Percentiles rank a stretch among this genome's conserved stretches.
Evolutionary conservation across 2,329 filamentous ascomycete species (phyloP).

Genomic region (Apiospora koreana): DNA sequence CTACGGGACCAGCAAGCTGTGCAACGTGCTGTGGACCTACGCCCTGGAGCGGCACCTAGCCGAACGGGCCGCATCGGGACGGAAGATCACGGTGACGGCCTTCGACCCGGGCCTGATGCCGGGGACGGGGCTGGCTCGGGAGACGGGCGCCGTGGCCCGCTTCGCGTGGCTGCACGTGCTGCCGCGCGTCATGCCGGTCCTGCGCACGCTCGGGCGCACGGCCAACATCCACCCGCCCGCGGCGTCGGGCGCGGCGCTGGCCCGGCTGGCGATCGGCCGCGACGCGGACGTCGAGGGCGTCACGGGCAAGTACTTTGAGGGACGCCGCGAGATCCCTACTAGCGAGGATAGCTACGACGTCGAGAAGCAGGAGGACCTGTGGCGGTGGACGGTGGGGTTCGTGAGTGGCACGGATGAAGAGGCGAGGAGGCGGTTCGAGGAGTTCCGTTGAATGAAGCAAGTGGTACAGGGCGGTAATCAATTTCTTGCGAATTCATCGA

Average conservation of each 20-base stretch:
- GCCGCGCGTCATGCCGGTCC: constrained; percentile 35
- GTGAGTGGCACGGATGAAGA: background rate
- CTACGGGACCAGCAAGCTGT: constrained; percentile 47
- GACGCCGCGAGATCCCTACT: constrained; percentile 37
- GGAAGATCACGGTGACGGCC: constrained; percentile 38
- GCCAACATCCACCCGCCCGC: constrained; percentile 39
- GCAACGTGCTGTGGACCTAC: constrained; percentile 50
- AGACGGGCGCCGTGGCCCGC: constrained; percentile 25
- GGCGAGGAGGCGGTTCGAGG: background rate
- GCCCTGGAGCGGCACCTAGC: constrained; percentile 40
- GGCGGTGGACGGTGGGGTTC: constrained; percentile 42
- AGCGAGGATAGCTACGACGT: constrained; percentile 45
- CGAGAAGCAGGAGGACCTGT: constrained; percentile 49
- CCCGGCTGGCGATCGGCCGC: constrained; percentile 38
- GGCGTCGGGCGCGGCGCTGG: constrained; percentile 42
- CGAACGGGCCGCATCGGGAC: constrained; percentile 18
- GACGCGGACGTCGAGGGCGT: constrained; percentile 30
- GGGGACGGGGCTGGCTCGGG: constrained; percentile 40
- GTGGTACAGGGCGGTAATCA: too few relatives aligned
- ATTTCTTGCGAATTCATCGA: too few relatives aligned
- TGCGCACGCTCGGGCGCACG: constrained; percentile 30
- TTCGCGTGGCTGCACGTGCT: constrained; percentile 39
- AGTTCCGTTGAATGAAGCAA: background rate
- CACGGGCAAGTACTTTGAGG: constrained; percentile 47
- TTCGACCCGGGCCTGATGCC: constrained; percentile 51